Conservation (phyloP, 2,329 filamentous ascomycete genomes). For the Blastomyces parvus region DNA sequence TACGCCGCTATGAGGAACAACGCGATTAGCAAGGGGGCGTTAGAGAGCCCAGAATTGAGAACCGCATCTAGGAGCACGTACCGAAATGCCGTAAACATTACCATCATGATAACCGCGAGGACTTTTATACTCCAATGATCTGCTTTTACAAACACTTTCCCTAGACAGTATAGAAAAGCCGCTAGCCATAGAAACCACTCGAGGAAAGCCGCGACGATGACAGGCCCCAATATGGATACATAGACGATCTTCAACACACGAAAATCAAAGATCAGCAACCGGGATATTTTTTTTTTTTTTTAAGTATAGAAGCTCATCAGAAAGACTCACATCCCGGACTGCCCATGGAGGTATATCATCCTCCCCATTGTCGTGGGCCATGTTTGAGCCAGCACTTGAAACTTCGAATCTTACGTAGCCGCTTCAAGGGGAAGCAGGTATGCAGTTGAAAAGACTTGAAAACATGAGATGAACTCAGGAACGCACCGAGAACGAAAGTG, state of each 20-base stretch:
- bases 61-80: conserved; percentile 34
- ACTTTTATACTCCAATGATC: conserved; percentile 76
- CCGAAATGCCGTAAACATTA: conserved; percentile 67
- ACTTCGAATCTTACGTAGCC: neutral
- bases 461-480: neutral
- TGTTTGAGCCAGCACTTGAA: neutral
- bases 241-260: conserved; percentile 62
- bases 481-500: neutral
- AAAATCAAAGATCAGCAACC: conserved; percentile 7
- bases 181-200: conserved; percentile 94
- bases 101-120: conserved; percentile 64
- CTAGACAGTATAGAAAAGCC: conserved; percentile 85
- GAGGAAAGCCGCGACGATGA: conserved; percentile 75
- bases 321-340: conserved; percentile 30
- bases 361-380: conserved; percentile 4
- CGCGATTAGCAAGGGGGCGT: conserved; percentile 14
- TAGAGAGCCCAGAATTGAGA: neutral
- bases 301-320: neutral
- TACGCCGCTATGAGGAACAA: conserved; percentile 49
- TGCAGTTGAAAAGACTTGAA: neutral
- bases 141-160: conserved; percentile 81
- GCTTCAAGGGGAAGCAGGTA: neutral
- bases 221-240: conserved; percentile 64
- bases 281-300: neutral
- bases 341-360: conserved; percentile 26